These are phyloP conservation scores for Zygoascus meyerae DNA, from an alignment of 1,139 yeast genomes.

Conservation along the genomic window DNA sequence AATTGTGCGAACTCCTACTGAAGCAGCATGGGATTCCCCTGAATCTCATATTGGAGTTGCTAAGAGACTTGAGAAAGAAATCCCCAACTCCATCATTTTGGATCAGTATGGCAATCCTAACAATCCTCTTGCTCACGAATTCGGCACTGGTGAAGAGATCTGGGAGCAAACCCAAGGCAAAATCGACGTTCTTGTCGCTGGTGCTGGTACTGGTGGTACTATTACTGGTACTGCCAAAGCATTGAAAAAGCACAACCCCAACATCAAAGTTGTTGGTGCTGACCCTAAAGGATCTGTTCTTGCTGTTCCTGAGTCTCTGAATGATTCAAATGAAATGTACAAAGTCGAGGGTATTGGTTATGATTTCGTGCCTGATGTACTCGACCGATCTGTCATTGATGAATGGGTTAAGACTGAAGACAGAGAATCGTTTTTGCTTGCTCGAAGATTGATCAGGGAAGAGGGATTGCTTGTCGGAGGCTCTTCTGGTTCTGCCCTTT, in stretches of 20 bases:
- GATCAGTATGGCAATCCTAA: conserved; percentile 78
- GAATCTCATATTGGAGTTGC: conserved; percentile 92
- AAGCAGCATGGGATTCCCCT: conserved; percentile 91
- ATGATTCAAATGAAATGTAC: conserved; percentile 54
- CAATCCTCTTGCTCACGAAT: conserved; percentile 80
- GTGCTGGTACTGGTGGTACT: conserved; percentile 91
- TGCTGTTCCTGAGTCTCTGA: conserved; percentile 74
- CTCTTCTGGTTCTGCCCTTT: conserved; percentile 78
- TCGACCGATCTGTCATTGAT: conserved; percentile 62
- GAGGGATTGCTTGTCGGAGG: conserved; percentile 90
- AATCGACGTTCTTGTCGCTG: conserved; percentile 73
- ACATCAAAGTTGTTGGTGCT: conserved; percentile 65
- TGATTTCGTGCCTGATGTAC: conserved; percentile 80
- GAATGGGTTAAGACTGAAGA: conserved; percentile 86
- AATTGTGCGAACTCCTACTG: conserved; percentile 86
- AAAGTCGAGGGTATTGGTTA: conserved; percentile 91
- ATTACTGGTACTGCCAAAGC: conserved; percentile 73
- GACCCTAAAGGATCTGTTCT: conserved; percentile 86
- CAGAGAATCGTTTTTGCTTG: conserved; percentile 70
- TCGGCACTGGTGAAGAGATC: conserved; percentile 81
- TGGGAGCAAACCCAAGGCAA: conserved; percentile 76
- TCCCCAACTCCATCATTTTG: conserved; percentile 78
- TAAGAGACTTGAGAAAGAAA: conserved; percentile 70
- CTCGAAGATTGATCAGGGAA: conserved; percentile 76
- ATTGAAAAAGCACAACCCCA: conserved; percentile 64